Evolutionary conservation across 495 filamentous ascomycete genomes (phyloP).

Genomic region (Annulohypoxylon moriforme): DNA sequence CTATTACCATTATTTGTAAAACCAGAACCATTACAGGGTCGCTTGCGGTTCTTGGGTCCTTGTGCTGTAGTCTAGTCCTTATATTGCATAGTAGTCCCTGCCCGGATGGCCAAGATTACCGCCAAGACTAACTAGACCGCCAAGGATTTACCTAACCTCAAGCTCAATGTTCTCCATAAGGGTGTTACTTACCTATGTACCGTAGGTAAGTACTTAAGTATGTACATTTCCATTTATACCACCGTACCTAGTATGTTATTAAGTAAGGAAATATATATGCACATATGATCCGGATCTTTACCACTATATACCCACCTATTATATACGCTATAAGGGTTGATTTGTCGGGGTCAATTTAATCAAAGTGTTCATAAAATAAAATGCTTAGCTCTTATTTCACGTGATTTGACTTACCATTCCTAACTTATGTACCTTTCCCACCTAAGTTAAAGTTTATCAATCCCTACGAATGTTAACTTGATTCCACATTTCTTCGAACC

Average conservation of each 20-base stretch:
- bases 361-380: background rate
- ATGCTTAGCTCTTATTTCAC: slow-evolving; percentile 16
- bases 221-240: too few species aligned
- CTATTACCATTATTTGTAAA: slow-evolving; percentile 47
- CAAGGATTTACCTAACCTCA: slow-evolving; percentile 4
- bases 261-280: too few species aligned
- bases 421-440: background rate
- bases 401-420: slow-evolving; percentile 10
- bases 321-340: background rate
- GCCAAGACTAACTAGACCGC: slow-evolving; percentile 26
- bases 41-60: slow-evolving; percentile 20
- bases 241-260: too few species aligned
- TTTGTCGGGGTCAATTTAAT: background rate
- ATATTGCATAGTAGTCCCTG: slow-evolving; percentile 15
- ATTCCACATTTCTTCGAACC: slow-evolving; percentile 7
- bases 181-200: slow-evolving; percentile 4
- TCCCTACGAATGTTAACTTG: background rate
- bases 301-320: background rate
- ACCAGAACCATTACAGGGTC: slow-evolving; percentile 40
- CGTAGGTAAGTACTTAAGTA: background rate
- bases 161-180: background rate
- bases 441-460: background rate
- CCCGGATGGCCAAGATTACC: slow-evolving; percentile 19
- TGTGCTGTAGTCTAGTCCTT: background rate
- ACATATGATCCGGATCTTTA: background rate